A percentile compares a stretch with the other conserved stretches of the same genome.
phyloP scores from a whole-genome alignment of 305 asterid species.

The Solanum hybrid region DNA sequence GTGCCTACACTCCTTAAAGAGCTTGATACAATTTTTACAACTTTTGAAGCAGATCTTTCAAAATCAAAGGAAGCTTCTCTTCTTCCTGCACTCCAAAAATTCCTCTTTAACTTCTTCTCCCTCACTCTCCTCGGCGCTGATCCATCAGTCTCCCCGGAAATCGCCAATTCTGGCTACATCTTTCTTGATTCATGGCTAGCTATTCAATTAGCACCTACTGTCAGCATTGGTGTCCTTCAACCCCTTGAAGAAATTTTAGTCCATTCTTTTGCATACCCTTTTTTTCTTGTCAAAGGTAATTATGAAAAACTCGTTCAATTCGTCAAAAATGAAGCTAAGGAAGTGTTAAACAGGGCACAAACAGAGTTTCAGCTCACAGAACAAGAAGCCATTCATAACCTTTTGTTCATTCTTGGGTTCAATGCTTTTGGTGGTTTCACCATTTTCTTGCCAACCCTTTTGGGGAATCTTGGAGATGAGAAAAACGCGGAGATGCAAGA shows the following conservation, averaged over 20 bases:
- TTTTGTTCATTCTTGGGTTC: constrained; percentile 70
- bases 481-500: constrained; percentile 26
- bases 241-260: constrained; percentile 72
- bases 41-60: constrained; percentile 43
- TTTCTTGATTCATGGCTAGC: constrained; percentile 68
- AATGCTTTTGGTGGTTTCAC: constrained; percentile 82
- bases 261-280: constrained; percentile 83
- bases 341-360: constrained; percentile 30
- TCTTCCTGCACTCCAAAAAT: constrained; percentile 39
- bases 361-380: constrained; percentile 44
- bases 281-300: constrained; percentile 44
- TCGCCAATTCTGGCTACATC: constrained; percentile 36
- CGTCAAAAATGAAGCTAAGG: constrained; percentile 40
- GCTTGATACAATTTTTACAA: constrained; percentile 44
- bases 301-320: constrained; percentile 51
- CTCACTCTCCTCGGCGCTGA: constrained; percentile 56
- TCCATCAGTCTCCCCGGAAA: constrained; percentile 38
- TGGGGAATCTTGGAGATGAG: constrained; percentile 32
- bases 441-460: constrained; percentile 29
- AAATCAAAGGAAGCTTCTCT: constrained; percentile 22
- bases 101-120: constrained; percentile 69
- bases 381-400: constrained; percentile 65
- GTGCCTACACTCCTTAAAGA: constrained; percentile 41
- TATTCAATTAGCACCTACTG: constrained; percentile 61
- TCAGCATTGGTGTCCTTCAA: constrained; percentile 33